Conservation (phyloP, 768 basidiomycete genomes). For the Leccinum variicolor region DNA sequence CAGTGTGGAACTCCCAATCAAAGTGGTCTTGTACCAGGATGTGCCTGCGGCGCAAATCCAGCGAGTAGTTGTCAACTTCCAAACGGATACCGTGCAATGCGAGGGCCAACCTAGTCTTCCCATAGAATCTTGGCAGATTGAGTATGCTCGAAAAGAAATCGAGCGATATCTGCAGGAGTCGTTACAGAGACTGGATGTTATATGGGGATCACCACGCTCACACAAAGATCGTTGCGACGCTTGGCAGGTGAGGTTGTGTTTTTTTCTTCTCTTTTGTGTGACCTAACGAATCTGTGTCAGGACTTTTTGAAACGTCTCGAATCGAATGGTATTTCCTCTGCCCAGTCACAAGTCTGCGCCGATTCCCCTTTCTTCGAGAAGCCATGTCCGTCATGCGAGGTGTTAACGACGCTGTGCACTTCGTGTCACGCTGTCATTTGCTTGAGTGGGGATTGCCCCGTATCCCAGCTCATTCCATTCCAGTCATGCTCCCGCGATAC, state of each 20-base stretch:
- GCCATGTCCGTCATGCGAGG: constrained; percentile 14
- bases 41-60: constrained; percentile 2
- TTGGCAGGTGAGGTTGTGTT: too few species aligned
- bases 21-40: constrained; percentile 14
- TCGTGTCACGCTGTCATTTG: constrained; percentile 16
- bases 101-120: constrained; percentile 13
- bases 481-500: too few species aligned
- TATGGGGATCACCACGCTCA: too few species aligned
- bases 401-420: constrained; percentile 4
- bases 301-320: constrained; percentile 17
- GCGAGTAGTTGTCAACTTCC: constrained; percentile 17
- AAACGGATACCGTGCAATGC: constrained; percentile 10
- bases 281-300: not conserved
- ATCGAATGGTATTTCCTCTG: constrained; percentile 1
- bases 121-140: constrained; percentile 18
- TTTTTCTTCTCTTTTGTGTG: too few species aligned
- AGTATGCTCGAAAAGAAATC: not conserved
- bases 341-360: not conserved
- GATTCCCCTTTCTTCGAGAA: not conserved
- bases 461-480: too few species aligned
- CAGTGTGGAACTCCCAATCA: constrained; percentile 1
- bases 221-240: too few species aligned
- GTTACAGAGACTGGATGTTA: too few species aligned
- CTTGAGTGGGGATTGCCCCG: constrained; percentile 1
- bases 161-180: too few species aligned